Percentiles rank a stretch among this genome's conserved stretches.
Conservation (phyloP, 2,329 filamentous ascomycete genomes). For the Sporothrix sp. region DNA sequence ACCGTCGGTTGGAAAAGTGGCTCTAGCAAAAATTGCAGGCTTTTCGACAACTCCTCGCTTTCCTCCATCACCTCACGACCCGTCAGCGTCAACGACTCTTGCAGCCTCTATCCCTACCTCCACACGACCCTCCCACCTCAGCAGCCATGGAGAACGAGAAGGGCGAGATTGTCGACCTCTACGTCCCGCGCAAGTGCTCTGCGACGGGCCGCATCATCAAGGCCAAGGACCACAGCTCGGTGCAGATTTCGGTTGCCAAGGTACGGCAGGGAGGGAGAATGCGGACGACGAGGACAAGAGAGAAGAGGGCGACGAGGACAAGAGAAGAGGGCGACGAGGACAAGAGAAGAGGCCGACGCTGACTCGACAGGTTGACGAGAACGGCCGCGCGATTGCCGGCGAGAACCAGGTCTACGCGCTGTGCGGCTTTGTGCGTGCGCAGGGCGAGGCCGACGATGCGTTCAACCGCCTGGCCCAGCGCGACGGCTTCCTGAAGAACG, state of each 20-base stretch:
- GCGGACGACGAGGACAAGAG: not conserved
- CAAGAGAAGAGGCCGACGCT: not conserved
- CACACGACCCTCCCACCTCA: constrained; percentile 14
- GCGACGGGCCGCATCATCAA: constrained; percentile 99
- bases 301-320: no score
- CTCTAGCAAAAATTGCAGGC: not conserved
- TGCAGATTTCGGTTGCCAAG: constrained; percentile 95
- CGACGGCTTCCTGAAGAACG: constrained; percentile 92
- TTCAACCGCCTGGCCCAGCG: constrained; percentile 93
- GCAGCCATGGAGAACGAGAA: constrained; percentile 93
- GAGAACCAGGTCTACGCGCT: constrained; percentile 97
- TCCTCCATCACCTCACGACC: not conserved
- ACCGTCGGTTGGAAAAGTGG: not conserved
- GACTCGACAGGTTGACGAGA: constrained; percentile 66
- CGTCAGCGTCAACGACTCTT: constrained; percentile 21
- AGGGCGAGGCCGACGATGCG: constrained; percentile 95
- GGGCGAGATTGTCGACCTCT: constrained; percentile 32
- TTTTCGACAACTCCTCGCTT: not conserved
- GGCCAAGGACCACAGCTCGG: constrained; percentile 98
- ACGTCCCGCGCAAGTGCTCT: constrained; percentile 98
- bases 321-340: not conserved
- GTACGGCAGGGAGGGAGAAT: constrained; percentile 6
- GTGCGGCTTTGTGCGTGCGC: constrained; percentile 92
- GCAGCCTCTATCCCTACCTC: constrained; percentile 24
- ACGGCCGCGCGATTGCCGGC: constrained; percentile 83